Conservation (phyloP, 805 yeast species). For the Schwanniomyces yamadae region DNA sequence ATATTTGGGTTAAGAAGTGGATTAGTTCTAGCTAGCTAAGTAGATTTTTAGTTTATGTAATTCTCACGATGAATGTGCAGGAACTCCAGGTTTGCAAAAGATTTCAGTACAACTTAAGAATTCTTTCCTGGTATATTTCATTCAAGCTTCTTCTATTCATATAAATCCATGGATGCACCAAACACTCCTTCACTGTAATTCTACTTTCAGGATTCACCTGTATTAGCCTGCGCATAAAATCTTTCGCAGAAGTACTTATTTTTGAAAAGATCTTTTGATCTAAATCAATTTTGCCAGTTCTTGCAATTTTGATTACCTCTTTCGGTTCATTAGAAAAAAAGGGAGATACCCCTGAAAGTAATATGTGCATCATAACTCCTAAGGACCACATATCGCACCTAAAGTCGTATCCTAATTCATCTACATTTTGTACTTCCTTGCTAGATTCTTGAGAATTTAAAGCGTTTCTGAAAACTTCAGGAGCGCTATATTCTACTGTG, state of each 20-base stretch:
- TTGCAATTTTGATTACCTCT: slow-evolving; percentile 42
- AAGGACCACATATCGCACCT: slow-evolving; percentile 72
- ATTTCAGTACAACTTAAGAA: slow-evolving; percentile 1
- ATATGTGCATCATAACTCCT: slow-evolving; percentile 58
- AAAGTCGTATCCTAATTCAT: slow-evolving; percentile 44
- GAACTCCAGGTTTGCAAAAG: neutral
- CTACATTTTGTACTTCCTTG: too few species aligned
- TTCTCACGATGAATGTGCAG: too few species aligned
- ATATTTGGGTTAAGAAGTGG: too few species aligned
- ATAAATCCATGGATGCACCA: slow-evolving; percentile 49
- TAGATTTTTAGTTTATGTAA: too few species aligned
- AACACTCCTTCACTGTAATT: slow-evolving; percentile 35
- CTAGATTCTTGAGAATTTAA: too few species aligned
- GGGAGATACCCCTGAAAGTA: slow-evolving; percentile 65
- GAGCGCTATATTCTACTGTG: slow-evolving; percentile 72
- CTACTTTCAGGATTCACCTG: slow-evolving; percentile 38
- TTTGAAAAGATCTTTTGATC: slow-evolving; percentile 40
- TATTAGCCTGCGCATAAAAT: slow-evolving; percentile 43
- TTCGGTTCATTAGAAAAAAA: slow-evolving; percentile 46
- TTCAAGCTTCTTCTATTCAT: slow-evolving; percentile 35
- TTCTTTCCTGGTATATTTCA: slow-evolving; percentile 30
- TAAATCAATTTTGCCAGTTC: slow-evolving; percentile 40
- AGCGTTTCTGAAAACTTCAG: slow-evolving; percentile 54
- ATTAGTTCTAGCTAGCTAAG: too few species aligned
- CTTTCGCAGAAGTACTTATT: slow-evolving; percentile 43